Evolutionary conservation across 2,329 filamentous ascomycete genomes (phyloP).

Genomic region (Aspergillus bombycis): DNA sequence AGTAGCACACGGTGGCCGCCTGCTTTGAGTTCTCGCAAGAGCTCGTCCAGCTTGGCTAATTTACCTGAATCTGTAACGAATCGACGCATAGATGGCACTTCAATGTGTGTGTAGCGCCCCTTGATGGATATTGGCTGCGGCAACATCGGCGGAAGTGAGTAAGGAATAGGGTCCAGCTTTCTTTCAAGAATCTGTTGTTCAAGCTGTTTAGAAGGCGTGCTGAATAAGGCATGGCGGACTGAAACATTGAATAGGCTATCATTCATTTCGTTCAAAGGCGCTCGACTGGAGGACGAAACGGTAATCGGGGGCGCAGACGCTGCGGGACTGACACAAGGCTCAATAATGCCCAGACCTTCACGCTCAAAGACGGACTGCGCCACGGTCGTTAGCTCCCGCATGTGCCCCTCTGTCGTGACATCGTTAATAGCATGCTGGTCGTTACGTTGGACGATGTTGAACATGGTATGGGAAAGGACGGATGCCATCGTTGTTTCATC

Average conservation of each 20-base stretch:
- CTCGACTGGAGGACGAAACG: slow-evolving; percentile 72
- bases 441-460: slow-evolving; percentile 75
- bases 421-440: slow-evolving; percentile 69
- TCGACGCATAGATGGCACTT: slow-evolving; percentile 92
- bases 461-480: slow-evolving; percentile 74
- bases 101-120: slow-evolving; percentile 84
- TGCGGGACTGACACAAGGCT: slow-evolving; percentile 76
- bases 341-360: slow-evolving; percentile 75
- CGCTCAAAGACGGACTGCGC: slow-evolving; percentile 66
- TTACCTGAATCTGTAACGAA: slow-evolving; percentile 99
- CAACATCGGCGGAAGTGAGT: slow-evolving; percentile 69
- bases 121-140: slow-evolving; percentile 80
- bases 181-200: slow-evolving; percentile 76
- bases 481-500: slow-evolving; percentile 66
- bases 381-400: slow-evolving; percentile 79
- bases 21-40: slow-evolving; percentile 88
- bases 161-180: slow-evolving; percentile 63
- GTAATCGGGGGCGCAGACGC: slow-evolving; percentile 86
- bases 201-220: slow-evolving; percentile 59
- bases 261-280: slow-evolving; percentile 64
- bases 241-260: slow-evolving; percentile 76
- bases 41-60: slow-evolving; percentile 83
- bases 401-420: slow-evolving; percentile 70
- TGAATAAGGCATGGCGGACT: slow-evolving; percentile 76
- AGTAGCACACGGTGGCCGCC: slow-evolving; percentile 90